Conservation (phyloP, 495 filamentous ascomycete genomes). For the Hyaloscypha hepaticicola region DNA sequence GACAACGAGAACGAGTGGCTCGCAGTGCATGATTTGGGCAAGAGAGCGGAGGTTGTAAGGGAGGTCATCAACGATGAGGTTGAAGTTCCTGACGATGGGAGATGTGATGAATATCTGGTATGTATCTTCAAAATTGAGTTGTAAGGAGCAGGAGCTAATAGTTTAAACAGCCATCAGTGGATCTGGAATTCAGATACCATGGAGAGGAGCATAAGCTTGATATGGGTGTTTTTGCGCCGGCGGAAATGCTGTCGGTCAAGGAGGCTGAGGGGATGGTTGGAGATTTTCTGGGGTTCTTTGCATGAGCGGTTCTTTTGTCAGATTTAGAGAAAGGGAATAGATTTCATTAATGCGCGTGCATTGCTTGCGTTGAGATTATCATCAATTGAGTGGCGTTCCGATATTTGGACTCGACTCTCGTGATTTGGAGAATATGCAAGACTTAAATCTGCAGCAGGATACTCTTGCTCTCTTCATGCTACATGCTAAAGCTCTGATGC, state of each 20-base stretch:
- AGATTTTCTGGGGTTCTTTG: conserved; percentile 9
- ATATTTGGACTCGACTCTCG: too few relatives aligned
- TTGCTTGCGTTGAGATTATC: not conserved
- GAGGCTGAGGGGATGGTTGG: conserved; percentile 30
- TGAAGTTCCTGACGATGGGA: not conserved
- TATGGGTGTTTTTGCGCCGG: conserved; percentile 38
- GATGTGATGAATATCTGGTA: conserved; percentile 26
- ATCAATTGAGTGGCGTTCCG: too few relatives aligned
- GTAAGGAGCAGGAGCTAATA: conserved; percentile 5
- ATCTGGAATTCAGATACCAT: conserved; percentile 38
- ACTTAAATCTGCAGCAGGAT: too few relatives aligned
- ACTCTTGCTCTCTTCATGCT: too few relatives aligned
- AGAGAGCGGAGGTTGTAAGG: conserved; percentile 19
- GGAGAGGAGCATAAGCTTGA: conserved; percentile 31
- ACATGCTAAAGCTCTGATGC: too few relatives aligned
- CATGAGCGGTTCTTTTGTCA: not conserved
- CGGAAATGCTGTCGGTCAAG: conserved; percentile 27
- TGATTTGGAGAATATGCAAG: too few relatives aligned
- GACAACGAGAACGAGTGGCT: conserved; percentile 6
- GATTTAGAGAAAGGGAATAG: not conserved
- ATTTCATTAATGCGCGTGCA: too few relatives aligned
- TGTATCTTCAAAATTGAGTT: not conserved
- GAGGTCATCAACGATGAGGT: conserved; percentile 10
- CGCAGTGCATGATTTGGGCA: conserved; percentile 8
- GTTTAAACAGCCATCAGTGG: conserved; percentile 35